A percentile compares a stretch with the other conserved stretches of the same genome.
Conservation (phyloP, 352 stramenopile species). For the Phytopythium ostracodes region DNA sequence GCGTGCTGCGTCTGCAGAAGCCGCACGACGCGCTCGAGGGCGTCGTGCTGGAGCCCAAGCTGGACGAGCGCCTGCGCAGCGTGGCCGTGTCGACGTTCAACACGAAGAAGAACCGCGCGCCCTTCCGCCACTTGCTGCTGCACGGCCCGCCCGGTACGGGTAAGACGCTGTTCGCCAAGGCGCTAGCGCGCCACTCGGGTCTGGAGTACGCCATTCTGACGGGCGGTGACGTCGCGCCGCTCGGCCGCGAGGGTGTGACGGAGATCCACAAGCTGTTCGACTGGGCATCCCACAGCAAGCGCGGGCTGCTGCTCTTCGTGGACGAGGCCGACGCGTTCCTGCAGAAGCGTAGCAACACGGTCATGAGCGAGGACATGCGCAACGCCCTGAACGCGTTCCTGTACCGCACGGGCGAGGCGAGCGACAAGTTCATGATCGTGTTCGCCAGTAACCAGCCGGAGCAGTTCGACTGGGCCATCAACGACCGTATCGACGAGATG, state of each 20-base stretch:
- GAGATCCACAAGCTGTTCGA: constrained; percentile 99
- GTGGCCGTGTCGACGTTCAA: constrained; percentile 97
- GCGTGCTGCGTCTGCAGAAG: constrained; percentile 85
- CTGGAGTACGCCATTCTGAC: constrained; percentile 99
- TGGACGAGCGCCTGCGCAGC: constrained; percentile 93
- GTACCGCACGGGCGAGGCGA: constrained; percentile 96
- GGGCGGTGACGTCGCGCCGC: constrained; percentile 97
- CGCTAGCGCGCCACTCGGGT: constrained; percentile 94
- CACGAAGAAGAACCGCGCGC: constrained; percentile 98
- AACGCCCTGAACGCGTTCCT: constrained; percentile 99
- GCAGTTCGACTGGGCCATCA: constrained; percentile 98
- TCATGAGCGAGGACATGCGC: constrained; percentile 96
- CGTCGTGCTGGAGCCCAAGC: constrained; percentile 93
- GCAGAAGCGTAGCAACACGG: constrained; percentile 93
- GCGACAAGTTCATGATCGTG: constrained; percentile 99
- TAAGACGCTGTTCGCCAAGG: constrained; percentile 99
- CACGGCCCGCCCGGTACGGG: constrained; percentile 97
- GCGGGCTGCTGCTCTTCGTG: constrained; percentile 97
- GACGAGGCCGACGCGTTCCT: constrained; percentile 99
- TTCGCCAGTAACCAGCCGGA: constrained; percentile 99
- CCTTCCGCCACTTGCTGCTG: constrained; percentile 97
- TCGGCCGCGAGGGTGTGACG: constrained; percentile 96
- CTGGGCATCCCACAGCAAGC: constrained; percentile 95
- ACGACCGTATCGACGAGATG: constrained; percentile 99
- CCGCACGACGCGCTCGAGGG: constrained; percentile 92